A percentile compares a stretch with the other conserved stretches of the same genome.
These are phyloP conservation scores for Colletotrichum truncatum DNA, from an alignment of 2,329 filamentous ascomycete species.

Conservation along the genomic window DNA sequence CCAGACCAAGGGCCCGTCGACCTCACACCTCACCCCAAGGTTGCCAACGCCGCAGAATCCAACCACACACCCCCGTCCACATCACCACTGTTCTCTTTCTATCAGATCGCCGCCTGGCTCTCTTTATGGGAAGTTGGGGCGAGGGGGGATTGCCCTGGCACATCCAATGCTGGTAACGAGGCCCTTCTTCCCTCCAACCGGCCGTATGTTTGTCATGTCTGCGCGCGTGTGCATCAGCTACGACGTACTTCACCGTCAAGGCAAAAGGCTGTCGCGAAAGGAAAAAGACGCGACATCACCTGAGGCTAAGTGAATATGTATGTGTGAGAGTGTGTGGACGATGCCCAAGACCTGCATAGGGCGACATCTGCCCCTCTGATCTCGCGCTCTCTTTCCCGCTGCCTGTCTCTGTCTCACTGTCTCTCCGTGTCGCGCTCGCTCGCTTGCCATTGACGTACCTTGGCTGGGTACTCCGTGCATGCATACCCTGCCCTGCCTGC, in stretches of 20 bases:
- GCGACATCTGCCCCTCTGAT: not conserved
- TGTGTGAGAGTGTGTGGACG: not conserved
- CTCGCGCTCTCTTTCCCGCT: not conserved
- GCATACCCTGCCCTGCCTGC: constrained; percentile 2
- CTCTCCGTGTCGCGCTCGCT: constrained; percentile 12
- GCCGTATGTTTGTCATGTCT: not conserved
- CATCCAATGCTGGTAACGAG: not conserved
- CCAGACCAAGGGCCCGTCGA: constrained; percentile 21
- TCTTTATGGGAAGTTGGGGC: constrained; percentile 2
- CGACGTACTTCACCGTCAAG: not conserved
- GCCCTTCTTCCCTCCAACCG: not conserved
- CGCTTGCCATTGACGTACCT: constrained; percentile 13
- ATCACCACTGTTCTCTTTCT: constrained; percentile 20
- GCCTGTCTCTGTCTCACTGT: not conserved
- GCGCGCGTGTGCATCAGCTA: not conserved
- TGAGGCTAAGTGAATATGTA: not conserved
- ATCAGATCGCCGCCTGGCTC: constrained; percentile 26
- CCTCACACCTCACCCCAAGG: constrained; percentile 30
- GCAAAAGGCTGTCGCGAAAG: not conserved
- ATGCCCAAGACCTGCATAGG: constrained; percentile 10
- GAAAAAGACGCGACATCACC: not conserved
- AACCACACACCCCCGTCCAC: constrained; percentile 28
- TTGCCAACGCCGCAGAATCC: constrained; percentile 28
- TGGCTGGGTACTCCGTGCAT: constrained; percentile 20
- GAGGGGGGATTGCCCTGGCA: not conserved